Evolutionary conservation across 805 yeast species (phyloP).

Genomic region (Saitoella complicata): DNA sequence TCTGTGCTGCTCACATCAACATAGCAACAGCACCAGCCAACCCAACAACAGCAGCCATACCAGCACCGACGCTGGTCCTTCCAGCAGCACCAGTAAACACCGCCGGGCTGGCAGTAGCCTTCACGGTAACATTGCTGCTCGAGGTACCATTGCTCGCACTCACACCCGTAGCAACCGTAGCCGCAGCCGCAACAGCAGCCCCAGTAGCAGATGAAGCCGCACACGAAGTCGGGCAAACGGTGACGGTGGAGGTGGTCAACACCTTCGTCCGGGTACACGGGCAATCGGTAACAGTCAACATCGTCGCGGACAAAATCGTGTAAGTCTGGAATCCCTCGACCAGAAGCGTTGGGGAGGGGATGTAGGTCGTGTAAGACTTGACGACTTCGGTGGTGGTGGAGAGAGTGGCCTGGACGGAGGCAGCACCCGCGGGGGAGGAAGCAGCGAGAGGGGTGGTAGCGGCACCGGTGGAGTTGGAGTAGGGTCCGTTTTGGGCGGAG

Average conservation of each 20-base stretch:
- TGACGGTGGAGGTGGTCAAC: slow-evolving; percentile 17
- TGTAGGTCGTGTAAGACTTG: slow-evolving; percentile 64
- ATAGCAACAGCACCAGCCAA: slow-evolving; percentile 35
- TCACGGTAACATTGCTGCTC: slow-evolving; percentile 11
- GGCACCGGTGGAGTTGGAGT: slow-evolving; percentile 13
- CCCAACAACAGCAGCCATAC: slow-evolving; percentile 24
- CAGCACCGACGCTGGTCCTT: slow-evolving; percentile 16
- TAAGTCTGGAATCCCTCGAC: slow-evolving; percentile 50
- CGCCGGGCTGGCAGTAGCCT: slow-evolving; percentile 10
- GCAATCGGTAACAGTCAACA: slow-evolving; percentile 72
- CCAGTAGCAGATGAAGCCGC: slow-evolving; percentile 17
- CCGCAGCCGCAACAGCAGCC: slow-evolving; percentile 2
- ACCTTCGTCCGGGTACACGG: slow-evolving; percentile 53
- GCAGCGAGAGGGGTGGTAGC: slow-evolving; percentile 12
- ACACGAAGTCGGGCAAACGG: slow-evolving; percentile 20
- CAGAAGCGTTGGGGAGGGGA: slow-evolving; percentile 58
- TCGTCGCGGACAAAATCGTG: slow-evolving; percentile 65
- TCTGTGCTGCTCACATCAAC: too few species aligned
- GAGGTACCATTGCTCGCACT: slow-evolving; percentile 15
- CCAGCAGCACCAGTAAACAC: slow-evolving; percentile 15
- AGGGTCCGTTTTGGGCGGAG: slow-evolving; percentile 14
- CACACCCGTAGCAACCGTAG: slow-evolving; percentile 7
- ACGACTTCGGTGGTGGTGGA: slow-evolving; percentile 36
- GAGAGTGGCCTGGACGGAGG: slow-evolving; percentile 22
- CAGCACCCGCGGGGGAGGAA: slow-evolving; percentile 11